Evolutionary conservation across 192 early-diverging fungal species (phyloP).

Genomic region (Coemansia guatemalensis): DNA sequence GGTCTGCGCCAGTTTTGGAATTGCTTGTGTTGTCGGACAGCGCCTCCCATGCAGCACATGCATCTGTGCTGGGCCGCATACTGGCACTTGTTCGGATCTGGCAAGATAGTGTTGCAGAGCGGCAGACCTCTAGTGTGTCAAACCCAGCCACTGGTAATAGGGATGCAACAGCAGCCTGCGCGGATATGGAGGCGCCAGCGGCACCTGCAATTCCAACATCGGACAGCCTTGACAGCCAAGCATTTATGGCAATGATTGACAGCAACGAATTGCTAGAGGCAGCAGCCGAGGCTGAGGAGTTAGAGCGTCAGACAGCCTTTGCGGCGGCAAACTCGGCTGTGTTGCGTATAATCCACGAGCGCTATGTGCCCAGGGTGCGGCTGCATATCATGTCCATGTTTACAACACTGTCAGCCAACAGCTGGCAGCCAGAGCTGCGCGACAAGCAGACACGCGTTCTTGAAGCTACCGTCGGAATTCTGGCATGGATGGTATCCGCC

Average conservation of each 20-base stretch:
- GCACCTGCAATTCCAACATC: conserved; percentile 1
- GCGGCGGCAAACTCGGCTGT: conserved; percentile 12
- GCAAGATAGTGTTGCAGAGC: conserved; percentile 9
- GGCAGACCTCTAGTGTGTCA: neutral
- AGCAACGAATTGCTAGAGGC: conserved; percentile 30
- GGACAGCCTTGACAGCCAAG: conserved; percentile 25
- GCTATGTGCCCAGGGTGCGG: conserved; percentile 31
- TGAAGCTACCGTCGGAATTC: conserved; percentile 5
- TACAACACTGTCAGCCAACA: conserved; percentile 15
- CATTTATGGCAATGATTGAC: conserved; percentile 28
- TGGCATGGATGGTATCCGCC: conserved; percentile 30
- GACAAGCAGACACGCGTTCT: conserved; percentile 12
- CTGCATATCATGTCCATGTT: conserved; percentile 26
- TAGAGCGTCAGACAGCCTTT: conserved; percentile 26
- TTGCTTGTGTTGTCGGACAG: conserved; percentile 5
- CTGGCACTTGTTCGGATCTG: conserved; percentile 16
- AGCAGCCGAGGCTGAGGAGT: conserved; percentile 35
- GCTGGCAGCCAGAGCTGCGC: neutral
- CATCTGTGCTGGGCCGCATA: conserved; percentile 8
- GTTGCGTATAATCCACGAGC: conserved; percentile 27
- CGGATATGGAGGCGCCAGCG: neutral
- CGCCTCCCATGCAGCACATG: neutral
- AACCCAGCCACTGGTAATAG: neutral
- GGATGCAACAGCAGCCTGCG: neutral
- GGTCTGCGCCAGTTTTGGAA: conserved; percentile 8